Evolutionary conservation across 768 basidiomycete genomes (phyloP).

Genomic region (Termitomyces eurrhizus): DNA sequence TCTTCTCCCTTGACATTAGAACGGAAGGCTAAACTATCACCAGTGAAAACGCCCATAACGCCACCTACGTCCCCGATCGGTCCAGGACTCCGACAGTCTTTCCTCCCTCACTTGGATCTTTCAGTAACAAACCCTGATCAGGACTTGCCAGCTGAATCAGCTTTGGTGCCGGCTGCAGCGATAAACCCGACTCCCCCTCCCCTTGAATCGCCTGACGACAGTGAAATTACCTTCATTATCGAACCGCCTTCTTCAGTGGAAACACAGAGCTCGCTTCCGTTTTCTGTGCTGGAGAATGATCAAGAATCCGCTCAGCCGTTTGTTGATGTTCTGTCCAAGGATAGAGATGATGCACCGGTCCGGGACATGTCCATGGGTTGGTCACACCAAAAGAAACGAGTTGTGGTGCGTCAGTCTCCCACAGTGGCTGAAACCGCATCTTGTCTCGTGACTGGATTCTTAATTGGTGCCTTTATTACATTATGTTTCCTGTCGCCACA

Average conservation of each 20-base stretch:
- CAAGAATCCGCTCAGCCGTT: neutral
- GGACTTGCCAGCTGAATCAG: neutral
- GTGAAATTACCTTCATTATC: conserved; percentile 2
- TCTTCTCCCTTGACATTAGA: neutral
- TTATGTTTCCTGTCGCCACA: conserved; percentile 46
- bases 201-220: neutral
- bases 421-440: conserved; percentile 31
- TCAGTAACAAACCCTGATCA: neutral
- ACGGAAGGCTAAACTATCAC: neutral
- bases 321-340: neutral
- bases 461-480: conserved; percentile 55
- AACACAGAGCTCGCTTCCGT: neutral
- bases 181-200: too few relatives aligned
- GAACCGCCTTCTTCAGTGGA: conserved; percentile 6
- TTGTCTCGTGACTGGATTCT: conserved; percentile 48
- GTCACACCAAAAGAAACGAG: conserved; percentile 9
- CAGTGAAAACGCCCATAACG: conserved; percentile 15
- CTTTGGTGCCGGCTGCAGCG: neutral
- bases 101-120: neutral
- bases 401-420: conserved; percentile 12
- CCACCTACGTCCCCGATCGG: conserved; percentile 20
- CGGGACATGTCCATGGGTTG: conserved; percentile 7
- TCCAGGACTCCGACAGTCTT: neutral
- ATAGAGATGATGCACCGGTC: conserved; percentile 9
- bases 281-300: neutral